These are phyloP conservation scores for Cornus kousa DNA, from an alignment of 148 eudicot species.

Conservation along the genomic window DNA sequence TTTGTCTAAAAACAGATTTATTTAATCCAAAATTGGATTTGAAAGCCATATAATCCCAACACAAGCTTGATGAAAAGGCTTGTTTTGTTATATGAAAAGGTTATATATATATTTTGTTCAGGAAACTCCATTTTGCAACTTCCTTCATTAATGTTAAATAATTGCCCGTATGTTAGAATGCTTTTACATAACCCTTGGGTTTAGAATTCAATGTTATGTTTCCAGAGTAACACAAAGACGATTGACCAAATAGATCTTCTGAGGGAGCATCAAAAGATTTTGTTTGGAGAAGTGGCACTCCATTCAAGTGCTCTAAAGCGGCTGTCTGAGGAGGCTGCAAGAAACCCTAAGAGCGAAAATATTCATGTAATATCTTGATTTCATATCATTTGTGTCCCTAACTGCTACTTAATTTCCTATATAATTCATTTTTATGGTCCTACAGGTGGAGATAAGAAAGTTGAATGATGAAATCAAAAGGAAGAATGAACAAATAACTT, in stretches of 20 bases:
- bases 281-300: constrained; percentile 91
- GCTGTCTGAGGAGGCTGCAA: constrained; percentile 72
- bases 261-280: constrained; percentile 90
- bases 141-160: neutral
- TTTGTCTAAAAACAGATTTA: no score
- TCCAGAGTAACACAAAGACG: constrained; percentile 69
- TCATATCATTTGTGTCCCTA: neutral
- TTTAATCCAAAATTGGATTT: no score
- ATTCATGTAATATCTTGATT: constrained; percentile 50
- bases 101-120: neutral
- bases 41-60: no score
- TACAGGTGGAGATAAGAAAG: constrained; percentile 67
- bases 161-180: neutral
- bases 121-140: neutral
- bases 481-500: constrained; percentile 76
- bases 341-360: constrained; percentile 57
- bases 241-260: constrained; percentile 87
- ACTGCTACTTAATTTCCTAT: constrained; percentile 9
- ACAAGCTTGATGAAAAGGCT: no score
- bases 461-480: constrained; percentile 63
- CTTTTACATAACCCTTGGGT: neutral
- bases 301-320: constrained; percentile 85
- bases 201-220: constrained; percentile 7
- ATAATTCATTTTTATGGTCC: constrained; percentile 15
- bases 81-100: no score